These are phyloP conservation scores for Lactifluus echinatus DNA, from an alignment of 768 basidiomycete species.

Conservation along the genomic window DNA sequence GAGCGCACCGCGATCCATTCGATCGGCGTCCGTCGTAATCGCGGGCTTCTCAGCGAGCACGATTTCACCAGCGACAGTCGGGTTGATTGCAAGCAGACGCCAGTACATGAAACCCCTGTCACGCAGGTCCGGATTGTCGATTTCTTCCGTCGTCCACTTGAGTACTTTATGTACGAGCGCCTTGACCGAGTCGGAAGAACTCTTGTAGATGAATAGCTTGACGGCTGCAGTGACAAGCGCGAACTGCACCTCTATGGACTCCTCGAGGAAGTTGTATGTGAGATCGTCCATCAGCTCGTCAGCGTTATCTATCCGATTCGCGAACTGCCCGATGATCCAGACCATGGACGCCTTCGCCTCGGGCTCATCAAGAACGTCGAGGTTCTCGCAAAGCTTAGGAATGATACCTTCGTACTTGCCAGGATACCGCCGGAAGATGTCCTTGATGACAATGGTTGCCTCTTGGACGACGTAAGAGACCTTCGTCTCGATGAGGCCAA, in stretches of 20 bases:
- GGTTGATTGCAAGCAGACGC: constrained; percentile 92
- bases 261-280: constrained; percentile 1
- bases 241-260: constrained; percentile 70
- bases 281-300: constrained; percentile 89
- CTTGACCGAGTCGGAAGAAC: constrained; percentile 74
- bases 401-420: constrained; percentile 96
- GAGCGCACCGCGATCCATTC: constrained; percentile 93
- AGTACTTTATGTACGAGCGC: constrained; percentile 89
- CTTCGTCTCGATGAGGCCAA: constrained; percentile 85
- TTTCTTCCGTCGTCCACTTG: constrained; percentile 95
- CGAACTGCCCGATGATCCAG: constrained; percentile 97
- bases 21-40: constrained; percentile 96
- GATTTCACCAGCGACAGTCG: constrained; percentile 78
- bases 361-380: constrained; percentile 88
- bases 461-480: constrained; percentile 86
- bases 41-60: constrained; percentile 90
- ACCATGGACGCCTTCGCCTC: constrained; percentile 97
- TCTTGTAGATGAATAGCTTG: constrained; percentile 90
- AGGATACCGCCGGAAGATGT: constrained; percentile 95
- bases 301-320: constrained; percentile 89
- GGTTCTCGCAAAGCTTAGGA: constrained; percentile 83
- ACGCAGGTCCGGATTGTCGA: constrained; percentile 95
- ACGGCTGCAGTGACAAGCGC: constrained; percentile 90
- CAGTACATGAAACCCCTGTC: constrained; percentile 99
- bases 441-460: constrained; percentile 93